Evolutionary conservation across 176 grass and related monocot species (phyloP), one percentile per base, ranked within the genome.

Genomic region (Ampelocalamus luodianensis): DNA sequence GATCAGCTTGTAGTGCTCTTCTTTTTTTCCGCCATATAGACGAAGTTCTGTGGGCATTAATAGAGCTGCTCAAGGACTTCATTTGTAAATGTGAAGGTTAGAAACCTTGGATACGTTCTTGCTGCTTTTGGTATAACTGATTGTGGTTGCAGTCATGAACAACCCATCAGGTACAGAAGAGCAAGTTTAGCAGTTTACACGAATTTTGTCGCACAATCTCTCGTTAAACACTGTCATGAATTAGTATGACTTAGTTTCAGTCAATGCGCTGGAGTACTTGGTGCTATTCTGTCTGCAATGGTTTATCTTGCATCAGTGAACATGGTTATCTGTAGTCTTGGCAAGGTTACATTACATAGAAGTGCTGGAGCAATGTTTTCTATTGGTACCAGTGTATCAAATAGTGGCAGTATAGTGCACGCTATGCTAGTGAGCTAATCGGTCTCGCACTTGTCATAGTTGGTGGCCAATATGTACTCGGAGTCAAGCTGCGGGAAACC

Each of bases 71-170:
- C 58, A 76, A 78, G 56, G 29, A 67, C 60, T 86, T 55, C 48
- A 61, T 67, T 53, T 85, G 86, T 82, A 85, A 82, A 88, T 92
- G 86, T 14, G 18, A 73, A 22, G 66, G 34, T 46, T 76, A 88
- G 86, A 78, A 85, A 72, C 14, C 39, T 81, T 72, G 79, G 74
- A 34, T 82, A 70, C 76, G 49, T 64, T 84, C 4, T 27, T 80
- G 51, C 34, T 78, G 40, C 72, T 65, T 73, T 81, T 82, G 74
- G 29, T 66, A 66, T 22, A 15, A 53, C 78, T 72, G 64, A 42
- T 84, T 56, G 65, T 68, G 82, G 81, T 81, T 82, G 56, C 7
- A 53, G 6, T 82, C 58, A 42, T 68, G 61, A 67, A 85, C 77
- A 82, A 65, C 78, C 65, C 82, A 85, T 68, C 71, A 60, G 71